Conservation (phyloP, 768 basidiomycete genomes). For the Cyclocybe aegerita region DNA sequence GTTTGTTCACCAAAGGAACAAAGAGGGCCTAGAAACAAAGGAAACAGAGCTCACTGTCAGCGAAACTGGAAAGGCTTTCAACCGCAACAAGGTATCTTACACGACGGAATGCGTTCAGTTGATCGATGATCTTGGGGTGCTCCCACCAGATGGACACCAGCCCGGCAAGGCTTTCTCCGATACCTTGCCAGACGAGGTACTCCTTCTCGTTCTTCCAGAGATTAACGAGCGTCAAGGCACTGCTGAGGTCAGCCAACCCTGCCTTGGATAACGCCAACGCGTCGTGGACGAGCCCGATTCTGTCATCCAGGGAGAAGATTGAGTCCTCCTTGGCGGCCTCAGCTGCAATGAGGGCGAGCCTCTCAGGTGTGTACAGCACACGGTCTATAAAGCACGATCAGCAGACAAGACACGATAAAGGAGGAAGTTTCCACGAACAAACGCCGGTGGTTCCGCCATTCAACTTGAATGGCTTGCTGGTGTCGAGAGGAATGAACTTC, state of each 20-base stretch:
- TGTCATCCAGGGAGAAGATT: slow-evolving; percentile 78
- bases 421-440: slow-evolving; percentile 52
- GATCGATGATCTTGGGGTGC: slow-evolving; percentile 48
- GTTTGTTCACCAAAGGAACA: slow-evolving; percentile 70
- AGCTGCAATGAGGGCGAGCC: slow-evolving; percentile 72
- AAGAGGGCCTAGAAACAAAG: slow-evolving; percentile 49
- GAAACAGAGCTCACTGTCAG: neutral
- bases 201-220: slow-evolving; percentile 74
- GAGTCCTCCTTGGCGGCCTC: slow-evolving; percentile 72
- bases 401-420: neutral
- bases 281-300: slow-evolving; percentile 88
- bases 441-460: slow-evolving; percentile 89
- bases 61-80: neutral
- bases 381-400: slow-evolving; percentile 52
- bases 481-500: slow-evolving; percentile 68
- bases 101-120: slow-evolving; percentile 59
- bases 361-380: slow-evolving; percentile 81
- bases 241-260: slow-evolving; percentile 75
- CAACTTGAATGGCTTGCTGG: slow-evolving; percentile 79
- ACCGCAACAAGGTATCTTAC: slow-evolving; percentile 34
- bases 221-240: slow-evolving; percentile 71
- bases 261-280: slow-evolving; percentile 78
- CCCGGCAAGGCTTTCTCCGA: slow-evolving; percentile 52
- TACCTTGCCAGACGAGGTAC: slow-evolving; percentile 79
- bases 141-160: slow-evolving; percentile 85